Conservation (phyloP, 1,284 basidiomycete genomes). For the Boletus smithii region DNA sequence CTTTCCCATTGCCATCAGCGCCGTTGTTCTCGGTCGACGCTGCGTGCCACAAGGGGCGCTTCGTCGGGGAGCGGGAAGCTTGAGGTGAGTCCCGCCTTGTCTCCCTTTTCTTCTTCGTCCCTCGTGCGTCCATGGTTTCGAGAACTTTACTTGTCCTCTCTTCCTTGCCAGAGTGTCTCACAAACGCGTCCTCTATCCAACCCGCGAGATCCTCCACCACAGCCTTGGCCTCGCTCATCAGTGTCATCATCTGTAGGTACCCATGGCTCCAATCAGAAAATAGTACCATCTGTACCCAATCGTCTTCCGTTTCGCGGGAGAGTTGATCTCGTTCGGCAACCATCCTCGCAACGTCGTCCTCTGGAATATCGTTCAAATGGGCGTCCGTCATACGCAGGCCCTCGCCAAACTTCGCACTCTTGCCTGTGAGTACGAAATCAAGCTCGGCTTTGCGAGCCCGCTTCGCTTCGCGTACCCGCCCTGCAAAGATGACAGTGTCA, state of each 20-base stretch:
- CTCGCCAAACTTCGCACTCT: conserved; percentile 57
- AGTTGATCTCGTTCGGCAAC: conserved; percentile 56
- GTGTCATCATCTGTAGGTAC: conserved; percentile 88
- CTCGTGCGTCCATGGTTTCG: conserved; percentile 14
- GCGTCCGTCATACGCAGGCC: conserved; percentile 44
- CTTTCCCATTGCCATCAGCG: conserved; percentile 9
- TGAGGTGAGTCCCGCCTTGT: conserved; percentile 21
- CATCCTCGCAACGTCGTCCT: conserved; percentile 41
- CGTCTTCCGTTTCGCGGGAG: conserved; percentile 75
- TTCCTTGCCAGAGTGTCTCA: conserved; percentile 30
- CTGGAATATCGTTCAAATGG: conserved; percentile 19
- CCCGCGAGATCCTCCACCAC: conserved; percentile 89
- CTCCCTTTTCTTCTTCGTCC: conserved; percentile 19
- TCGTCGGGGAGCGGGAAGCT: conserved; percentile 23
- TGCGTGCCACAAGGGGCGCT: conserved; percentile 10
- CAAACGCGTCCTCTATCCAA: conserved; percentile 87
- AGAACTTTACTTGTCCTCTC: conserved; percentile 15
- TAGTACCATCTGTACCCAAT: conserved; percentile 93
- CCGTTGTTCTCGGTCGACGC: conserved; percentile 1
- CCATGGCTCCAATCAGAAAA: conserved; percentile 93
- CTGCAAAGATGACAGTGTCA: conserved; percentile 93
- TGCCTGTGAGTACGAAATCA: conserved; percentile 51
- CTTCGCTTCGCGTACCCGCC: conserved; percentile 90
- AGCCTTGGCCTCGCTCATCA: conserved; percentile 80
- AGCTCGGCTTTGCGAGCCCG: conserved; percentile 71